A percentile compares a stretch with the other conserved stretches of the same genome.
phyloP scores from a whole-genome alignment of 768 basidiomycete species.

The Boletus subcaerulescens region DNA sequence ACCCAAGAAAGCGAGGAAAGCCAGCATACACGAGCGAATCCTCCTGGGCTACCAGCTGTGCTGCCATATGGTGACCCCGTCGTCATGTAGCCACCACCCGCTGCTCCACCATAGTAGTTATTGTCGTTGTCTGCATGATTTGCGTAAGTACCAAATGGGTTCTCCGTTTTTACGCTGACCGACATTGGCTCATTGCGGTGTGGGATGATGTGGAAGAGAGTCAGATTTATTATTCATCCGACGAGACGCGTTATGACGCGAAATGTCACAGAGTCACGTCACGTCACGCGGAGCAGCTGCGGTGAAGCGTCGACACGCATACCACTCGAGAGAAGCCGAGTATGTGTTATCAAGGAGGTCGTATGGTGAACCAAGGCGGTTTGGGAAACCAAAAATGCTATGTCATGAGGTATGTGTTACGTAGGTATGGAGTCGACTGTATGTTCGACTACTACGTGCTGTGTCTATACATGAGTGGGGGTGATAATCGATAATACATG shows the following conservation, averaged over 20 bases:
- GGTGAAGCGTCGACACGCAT: background rate
- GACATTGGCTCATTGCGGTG: conserved; percentile 46
- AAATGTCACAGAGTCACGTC: conserved; percentile 21
- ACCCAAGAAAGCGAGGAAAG: background rate
- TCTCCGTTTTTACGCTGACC: background rate
- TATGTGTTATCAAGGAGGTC: too few relatives aligned
- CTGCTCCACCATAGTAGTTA: conserved; percentile 41
- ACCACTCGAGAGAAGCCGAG: too few relatives aligned
- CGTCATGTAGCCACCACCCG: conserved; percentile 57
- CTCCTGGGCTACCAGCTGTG: conserved; percentile 58
- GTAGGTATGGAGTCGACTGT: too few relatives aligned
- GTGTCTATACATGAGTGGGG: conserved; percentile 31
- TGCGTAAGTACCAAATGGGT: conserved; percentile 4
- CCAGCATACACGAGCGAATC: conserved; percentile 40
- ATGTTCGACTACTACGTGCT: conserved; percentile 2
- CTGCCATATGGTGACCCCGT: conserved; percentile 60
- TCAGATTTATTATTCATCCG: conserved; percentile 1
- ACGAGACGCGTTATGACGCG: conserved; percentile 29
- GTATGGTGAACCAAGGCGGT: too few relatives aligned
- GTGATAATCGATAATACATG: conserved; percentile 10
- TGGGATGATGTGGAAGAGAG: background rate
- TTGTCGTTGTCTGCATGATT: conserved; percentile 28
- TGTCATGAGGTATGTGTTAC: too few relatives aligned
- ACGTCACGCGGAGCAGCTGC: conserved; percentile 4
- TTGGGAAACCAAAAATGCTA: too few relatives aligned